Percentiles rank a stretch among this genome's conserved stretches.
These are phyloP conservation scores for Saccharomycopsis vini DNA, from an alignment of 805 yeast species.

Conservation along the genomic window DNA sequence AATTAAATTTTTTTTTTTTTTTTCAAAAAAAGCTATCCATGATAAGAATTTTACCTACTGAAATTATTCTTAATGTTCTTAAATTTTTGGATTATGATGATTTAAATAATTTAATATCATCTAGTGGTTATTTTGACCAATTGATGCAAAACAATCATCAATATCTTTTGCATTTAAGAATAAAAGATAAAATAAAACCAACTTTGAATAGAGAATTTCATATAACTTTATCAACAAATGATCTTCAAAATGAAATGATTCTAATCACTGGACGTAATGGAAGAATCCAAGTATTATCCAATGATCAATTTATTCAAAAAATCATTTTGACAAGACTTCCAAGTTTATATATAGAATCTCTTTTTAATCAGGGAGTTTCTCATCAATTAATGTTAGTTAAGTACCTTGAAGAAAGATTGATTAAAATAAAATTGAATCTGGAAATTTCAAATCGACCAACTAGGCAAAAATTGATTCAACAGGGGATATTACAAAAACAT, in stretches of 20 bases:
- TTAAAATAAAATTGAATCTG: neutral
- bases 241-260: too few species aligned
- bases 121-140: neutral
- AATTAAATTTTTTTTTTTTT: too few species aligned
- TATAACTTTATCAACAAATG: neutral
- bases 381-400: conserved; percentile 2
- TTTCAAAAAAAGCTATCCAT: too few species aligned
- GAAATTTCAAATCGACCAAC: conserved; percentile 3
- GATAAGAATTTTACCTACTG: neutral
- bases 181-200: neutral
- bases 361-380: conserved; percentile 3
- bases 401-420: neutral
- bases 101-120: neutral
- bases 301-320: neutral
- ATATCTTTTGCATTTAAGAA: conserved; percentile 1
- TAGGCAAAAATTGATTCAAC: conserved; percentile 1
- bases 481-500: conserved; percentile 1
- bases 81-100: neutral
- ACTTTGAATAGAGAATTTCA: neutral
- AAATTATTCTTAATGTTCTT: neutral
- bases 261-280: too few species aligned
- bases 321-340: conserved; percentile 3
- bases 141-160: neutral
- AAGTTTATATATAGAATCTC: neutral
- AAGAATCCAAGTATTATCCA: neutral